Conservation (phyloP, 805 yeast species). For the Yamadazyma sp. region DNA sequence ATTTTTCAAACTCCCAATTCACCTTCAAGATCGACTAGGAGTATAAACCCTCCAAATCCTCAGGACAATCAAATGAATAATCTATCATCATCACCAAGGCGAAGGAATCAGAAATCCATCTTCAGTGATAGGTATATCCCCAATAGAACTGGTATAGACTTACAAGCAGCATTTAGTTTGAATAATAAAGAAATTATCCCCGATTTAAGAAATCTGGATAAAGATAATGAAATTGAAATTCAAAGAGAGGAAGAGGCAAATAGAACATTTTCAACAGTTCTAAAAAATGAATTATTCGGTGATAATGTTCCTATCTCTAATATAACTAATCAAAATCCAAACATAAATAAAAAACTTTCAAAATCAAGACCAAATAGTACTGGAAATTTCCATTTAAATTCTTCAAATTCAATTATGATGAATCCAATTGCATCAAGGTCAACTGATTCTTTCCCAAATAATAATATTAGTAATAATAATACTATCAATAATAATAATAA, state of each 20-base stretch:
- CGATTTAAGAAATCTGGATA: constrained; percentile 24
- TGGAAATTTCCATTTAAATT: constrained; percentile 13
- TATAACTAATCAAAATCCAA: constrained; percentile 16
- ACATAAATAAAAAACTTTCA: no score
- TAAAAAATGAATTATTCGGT: constrained; percentile 90
- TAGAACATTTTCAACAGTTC: constrained; percentile 77
- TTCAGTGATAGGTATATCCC: constrained; percentile 90
- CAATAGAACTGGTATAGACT: constrained; percentile 76
- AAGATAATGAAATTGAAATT: constrained; percentile 61
- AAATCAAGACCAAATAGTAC: constrained; percentile 19
- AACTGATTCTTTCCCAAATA: constrained; percentile 10
- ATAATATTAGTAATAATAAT: constrained; percentile 23
- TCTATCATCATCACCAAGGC: constrained; percentile 44
- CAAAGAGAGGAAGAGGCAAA: constrained; percentile 80
- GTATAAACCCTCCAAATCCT: constrained; percentile 35
- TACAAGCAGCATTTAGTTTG: constrained; percentile 78
- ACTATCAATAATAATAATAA: constrained; percentile 8
- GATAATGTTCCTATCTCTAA: constrained; percentile 62
- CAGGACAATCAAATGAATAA: constrained; percentile 25
- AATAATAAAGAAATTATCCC: constrained; percentile 44
- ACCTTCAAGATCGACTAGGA: constrained; percentile 40
- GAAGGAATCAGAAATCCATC: constrained; percentile 45
- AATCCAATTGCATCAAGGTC: constrained; percentile 10
- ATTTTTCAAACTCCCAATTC: constrained; percentile 38
- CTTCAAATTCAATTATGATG: constrained; percentile 3